Base-by-base conservation (phyloP, 1,284 basidiomycete species). In the Ustilago lituana region DNA sequence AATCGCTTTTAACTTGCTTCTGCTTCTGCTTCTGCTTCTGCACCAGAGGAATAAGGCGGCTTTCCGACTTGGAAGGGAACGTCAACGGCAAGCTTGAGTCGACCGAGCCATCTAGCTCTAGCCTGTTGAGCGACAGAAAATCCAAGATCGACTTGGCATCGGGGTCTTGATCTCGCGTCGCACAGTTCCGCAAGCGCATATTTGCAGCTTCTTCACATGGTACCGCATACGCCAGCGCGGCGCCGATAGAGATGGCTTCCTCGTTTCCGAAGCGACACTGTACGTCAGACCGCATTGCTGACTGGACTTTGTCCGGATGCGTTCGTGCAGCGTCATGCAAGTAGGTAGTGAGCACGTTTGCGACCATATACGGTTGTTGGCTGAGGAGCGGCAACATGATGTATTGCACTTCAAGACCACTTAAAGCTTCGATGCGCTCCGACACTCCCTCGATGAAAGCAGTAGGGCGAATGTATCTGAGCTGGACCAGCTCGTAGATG, bases 371-470 rank as follows among this genome's bases (percentile, higher is more conserved):
- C 1, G 66, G 52, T 31, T 59, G 22, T 9, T 22, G 19, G 5
- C 17, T 24, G 27, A 60, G 38, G 10, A 69, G 56, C 15, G 60
- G 49, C n/a, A 49, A 37, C 41, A 56, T 35, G 17, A 69, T 47
- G 17, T 36, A 26, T 33, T 43, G 56, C 8, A 60, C 15, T 29
- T 53, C 56, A 14, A 19, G n/a, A 5, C 48, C 39, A 17, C 29
- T 37, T 10, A 69, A 44, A 27, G 31, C n/a, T 20, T 37, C 38
- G n/a, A 69, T 32, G 5, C 66, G 55, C 15, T 63, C 66, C 17
- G 60, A 46, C 10, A 56, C 35, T n/a, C 66, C 66, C 27, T 63
- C 52, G 6, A 24, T 24, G 9, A 63, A 50, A 5, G 60, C 60
- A 10, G 31, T 46, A 10, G 32, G 33, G 32, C 41, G 49, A 22